phyloP scores from a whole-genome alignment of 2,329 filamentous ascomycete genomes.

The Aspergillus melleus region DNA sequence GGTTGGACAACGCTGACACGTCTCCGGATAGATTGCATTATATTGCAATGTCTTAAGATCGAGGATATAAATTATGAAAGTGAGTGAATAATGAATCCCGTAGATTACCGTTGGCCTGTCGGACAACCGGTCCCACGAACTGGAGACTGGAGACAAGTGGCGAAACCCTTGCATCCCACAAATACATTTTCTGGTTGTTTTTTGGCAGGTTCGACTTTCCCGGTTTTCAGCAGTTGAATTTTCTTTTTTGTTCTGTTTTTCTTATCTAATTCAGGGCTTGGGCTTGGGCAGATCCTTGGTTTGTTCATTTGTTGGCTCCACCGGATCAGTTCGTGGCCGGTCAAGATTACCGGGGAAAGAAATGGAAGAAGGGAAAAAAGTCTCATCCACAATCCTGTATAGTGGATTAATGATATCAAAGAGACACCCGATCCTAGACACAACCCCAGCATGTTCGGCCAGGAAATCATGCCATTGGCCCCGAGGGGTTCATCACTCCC shows the following conservation, averaged over 20 bases:
- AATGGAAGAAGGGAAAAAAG: too few species aligned
- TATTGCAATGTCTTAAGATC: too few species aligned
- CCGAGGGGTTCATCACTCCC: constrained; percentile 6
- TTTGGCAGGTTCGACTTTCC: background rate
- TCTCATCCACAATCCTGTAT: too few species aligned
- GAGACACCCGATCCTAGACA: background rate
- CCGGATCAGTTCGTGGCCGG: background rate
- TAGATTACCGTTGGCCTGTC: too few species aligned
- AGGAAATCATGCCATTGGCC: constrained; percentile 4
- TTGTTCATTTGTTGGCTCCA: background rate
- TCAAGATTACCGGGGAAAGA: background rate
- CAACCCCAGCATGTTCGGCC: background rate
- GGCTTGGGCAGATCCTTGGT: background rate
- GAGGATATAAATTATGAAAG: too few species aligned
- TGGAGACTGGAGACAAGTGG: background rate
- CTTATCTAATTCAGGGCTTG: background rate
- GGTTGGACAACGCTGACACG: too few species aligned
- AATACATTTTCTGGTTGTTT: background rate
- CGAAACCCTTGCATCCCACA: background rate
- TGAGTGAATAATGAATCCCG: too few species aligned
- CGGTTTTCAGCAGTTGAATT: background rate
- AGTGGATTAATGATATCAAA: background rate
- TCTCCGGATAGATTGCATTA: too few species aligned
- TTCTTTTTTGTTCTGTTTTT: background rate
- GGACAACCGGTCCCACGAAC: background rate